Evolutionary conservation across 306 rosid genomes (phyloP), one percentile per base, ranked within the genome.

Genomic region (Ormosia semicastrata): DNA sequence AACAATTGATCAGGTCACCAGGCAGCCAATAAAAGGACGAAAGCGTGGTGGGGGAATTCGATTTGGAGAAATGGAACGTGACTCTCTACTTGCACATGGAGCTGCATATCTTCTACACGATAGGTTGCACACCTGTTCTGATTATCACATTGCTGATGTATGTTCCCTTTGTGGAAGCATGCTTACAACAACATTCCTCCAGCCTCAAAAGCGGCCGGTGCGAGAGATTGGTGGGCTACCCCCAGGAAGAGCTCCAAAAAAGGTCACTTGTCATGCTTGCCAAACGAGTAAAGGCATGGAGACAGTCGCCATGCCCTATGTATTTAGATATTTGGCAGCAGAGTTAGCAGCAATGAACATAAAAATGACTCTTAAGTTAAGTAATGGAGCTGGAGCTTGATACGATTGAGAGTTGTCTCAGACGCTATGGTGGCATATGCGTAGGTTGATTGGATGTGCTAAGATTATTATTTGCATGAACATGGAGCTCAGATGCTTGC

Each of bases 51-150:
- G 99, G 2, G 99, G 99, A n/a, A 81, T 95, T 34, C 96, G 99
- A 57, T 95, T 95, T 40, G 99, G 98, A 18, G 99, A 95, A 89
- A 95, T 95, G 99, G 99, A 95, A 84, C 91, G 99, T 0, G 99
- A 95, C 78, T 95, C 98, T 12, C 77, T 95, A 85, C 99, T 95
- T 60, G 99, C 99, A 5, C 99, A 95, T n/a, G 98, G 98, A 43
- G 98, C 98, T 18, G 91, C 99, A 6, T 95, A 95, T 81, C 85
- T 93, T 76, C 78, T 95, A 58, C 99, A 95, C 14, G 99, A 95
- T 53, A 90, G 99, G 78, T 89, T 93, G 62, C 99, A 95, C 73
- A 90, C 97, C 6, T 90, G 98, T 83, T 95, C 99, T 12, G 99
- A 95, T 82, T 82, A 90, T 88, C 98, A 95, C 85, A 84, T 95